Conservation (phyloP, 2,329 filamentous ascomycete genomes). For the Trichophaea hybrida region DNA sequence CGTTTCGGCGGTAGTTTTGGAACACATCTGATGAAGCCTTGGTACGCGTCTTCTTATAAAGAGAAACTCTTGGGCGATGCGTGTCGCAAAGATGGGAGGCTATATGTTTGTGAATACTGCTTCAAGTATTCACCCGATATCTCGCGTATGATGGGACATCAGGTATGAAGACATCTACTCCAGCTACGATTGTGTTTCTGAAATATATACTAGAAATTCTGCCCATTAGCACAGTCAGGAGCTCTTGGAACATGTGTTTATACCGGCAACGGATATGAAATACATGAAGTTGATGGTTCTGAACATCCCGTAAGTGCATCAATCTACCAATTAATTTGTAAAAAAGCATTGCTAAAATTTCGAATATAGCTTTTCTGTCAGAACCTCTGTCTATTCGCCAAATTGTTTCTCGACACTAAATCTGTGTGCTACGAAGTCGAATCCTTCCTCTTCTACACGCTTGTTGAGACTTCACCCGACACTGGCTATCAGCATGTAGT, state of each 20-base stretch:
- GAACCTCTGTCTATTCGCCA: constrained; percentile 89
- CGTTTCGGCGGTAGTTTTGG: constrained; percentile 6
- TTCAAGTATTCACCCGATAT: constrained; percentile 73
- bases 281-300: constrained; percentile 89
- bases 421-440: constrained; percentile 95
- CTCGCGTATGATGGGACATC: constrained; percentile 44
- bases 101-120: constrained; percentile 84
- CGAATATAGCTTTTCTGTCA: constrained; percentile 62
- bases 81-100: constrained; percentile 35
- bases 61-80: constrained; percentile 4
- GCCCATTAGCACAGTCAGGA: constrained; percentile 6
- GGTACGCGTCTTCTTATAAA: constrained; percentile 10
- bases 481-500: constrained; percentile 8
- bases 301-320: constrained; percentile 47
- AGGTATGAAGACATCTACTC: constrained; percentile 29
- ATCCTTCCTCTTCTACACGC: constrained; percentile 86
- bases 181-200: constrained; percentile 18
- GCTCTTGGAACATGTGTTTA: constrained; percentile 33
- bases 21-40: constrained; percentile 7
- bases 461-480: constrained; percentile 55
- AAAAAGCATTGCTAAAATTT: constrained; percentile 1
- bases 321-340: background rate
- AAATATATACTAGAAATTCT: constrained; percentile 15
- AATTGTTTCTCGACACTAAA: constrained; percentile 95
- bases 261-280: constrained; percentile 57